Conservation (phyloP, 495 filamentous ascomycete genomes). For the Opeltia flavorubescens region DNA sequence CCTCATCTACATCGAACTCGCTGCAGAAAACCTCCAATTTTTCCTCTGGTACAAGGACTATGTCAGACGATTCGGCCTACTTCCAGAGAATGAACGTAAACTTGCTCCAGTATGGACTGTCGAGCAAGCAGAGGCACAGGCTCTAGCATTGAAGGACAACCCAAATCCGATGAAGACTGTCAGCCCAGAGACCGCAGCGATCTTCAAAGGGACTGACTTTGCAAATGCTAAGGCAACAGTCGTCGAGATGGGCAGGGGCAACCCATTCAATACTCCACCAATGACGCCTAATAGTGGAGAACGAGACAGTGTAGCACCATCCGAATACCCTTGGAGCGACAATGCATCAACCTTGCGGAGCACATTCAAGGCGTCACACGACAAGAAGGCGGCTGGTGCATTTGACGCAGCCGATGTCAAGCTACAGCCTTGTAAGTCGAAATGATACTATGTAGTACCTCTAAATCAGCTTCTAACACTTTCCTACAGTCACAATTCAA, state of each 20-base stretch:
- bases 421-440: conserved; percentile 39
- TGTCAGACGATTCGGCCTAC: conserved; percentile 38
- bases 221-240: conserved; percentile 22
- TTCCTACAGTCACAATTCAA: conserved; percentile 51
- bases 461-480: conserved; percentile 9
- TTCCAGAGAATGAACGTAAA: conserved; percentile 33
- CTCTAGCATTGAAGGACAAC: conserved; percentile 11
- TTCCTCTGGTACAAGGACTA: conserved; percentile 64
- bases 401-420: conserved; percentile 36
- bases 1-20: conserved; percentile 56
- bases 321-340: conserved; percentile 13
- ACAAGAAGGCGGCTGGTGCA: conserved; percentile 24
- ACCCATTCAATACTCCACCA: conserved; percentile 44
- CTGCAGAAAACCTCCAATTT: conserved; percentile 70
- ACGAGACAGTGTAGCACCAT: conserved; percentile 7
- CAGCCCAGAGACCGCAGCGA: conserved; percentile 22
- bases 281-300: conserved; percentile 23
- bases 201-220: conserved; percentile 49
- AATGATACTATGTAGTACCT: not conserved
- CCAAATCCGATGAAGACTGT: conserved; percentile 17
- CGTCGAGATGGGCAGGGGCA: conserved; percentile 19
- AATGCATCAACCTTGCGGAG: conserved; percentile 12
- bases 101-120: conserved; percentile 51
- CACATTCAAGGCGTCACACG: conserved; percentile 11
- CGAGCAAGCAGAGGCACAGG: conserved; percentile 37